Percentiles rank a stretch among this genome's conserved stretches.
Evolutionary conservation across 176 grass and related monocot genomes (phyloP).

Genomic region (Oryza nivara): DNA sequence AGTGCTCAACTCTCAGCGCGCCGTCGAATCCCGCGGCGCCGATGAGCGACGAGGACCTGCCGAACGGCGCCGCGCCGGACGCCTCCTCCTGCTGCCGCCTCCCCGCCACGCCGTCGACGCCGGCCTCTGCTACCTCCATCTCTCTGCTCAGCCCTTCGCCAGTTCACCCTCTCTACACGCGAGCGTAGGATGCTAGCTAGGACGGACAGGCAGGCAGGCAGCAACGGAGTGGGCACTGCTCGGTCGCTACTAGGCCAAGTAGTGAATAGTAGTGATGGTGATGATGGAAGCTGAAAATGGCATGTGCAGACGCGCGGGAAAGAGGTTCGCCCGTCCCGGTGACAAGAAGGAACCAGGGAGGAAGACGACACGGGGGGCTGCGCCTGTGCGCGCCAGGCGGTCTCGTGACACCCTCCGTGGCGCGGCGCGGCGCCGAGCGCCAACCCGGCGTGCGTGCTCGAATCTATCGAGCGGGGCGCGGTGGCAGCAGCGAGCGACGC

Average conservation of each 20-base stretch:
- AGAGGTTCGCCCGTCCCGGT: not conserved
- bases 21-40: conserved; percentile 42
- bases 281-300: not conserved
- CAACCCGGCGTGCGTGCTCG: conserved; percentile 11
- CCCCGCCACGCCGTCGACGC: conserved; percentile 10
- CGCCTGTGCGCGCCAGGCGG: conserved; percentile 18
- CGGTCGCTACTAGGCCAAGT: not conserved
- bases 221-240: not conserved
- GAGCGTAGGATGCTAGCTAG: not conserved
- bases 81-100: not conserved
- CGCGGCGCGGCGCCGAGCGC: conserved; percentile 3
- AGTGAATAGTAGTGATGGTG: not conserved
- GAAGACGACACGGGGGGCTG: conserved; percentile 29
- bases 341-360: conserved; percentile 2
- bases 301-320: conserved; percentile 18
- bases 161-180: too few species aligned
- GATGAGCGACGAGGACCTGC: conserved; percentile 32
- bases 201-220: not conserved
- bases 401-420: conserved; percentile 42
- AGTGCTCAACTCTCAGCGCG: conserved; percentile 47
- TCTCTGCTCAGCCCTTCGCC: too few species aligned
- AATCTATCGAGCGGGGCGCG: conserved; percentile 1
- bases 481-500: too few species aligned
- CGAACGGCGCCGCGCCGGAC: conserved; percentile 35
- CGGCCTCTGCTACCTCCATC: conserved; percentile 22